Conservation (phyloP, 768 basidiomycete genomes). For the Gyrodon lividus region DNA sequence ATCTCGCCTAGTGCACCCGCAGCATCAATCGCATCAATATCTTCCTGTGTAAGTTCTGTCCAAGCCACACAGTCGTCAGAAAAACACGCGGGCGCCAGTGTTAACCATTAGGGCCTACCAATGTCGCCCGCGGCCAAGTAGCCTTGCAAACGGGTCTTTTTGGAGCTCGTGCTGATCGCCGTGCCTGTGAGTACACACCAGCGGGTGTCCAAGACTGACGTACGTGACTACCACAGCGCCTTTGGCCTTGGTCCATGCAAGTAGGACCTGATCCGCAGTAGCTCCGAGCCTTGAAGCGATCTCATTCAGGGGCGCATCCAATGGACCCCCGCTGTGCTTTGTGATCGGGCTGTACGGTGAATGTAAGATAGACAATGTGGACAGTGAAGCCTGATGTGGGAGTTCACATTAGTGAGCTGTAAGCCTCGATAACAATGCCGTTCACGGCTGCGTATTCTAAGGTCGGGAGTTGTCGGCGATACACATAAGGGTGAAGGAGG, state of each 20-base stretch:
- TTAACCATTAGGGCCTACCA: constrained; percentile 28
- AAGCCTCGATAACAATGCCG: constrained; percentile 69
- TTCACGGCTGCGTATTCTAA: constrained; percentile 57
- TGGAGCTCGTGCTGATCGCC: constrained; percentile 55
- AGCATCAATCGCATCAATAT: constrained; percentile 54
- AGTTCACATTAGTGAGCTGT: constrained; percentile 62
- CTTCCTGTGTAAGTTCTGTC: constrained; percentile 48
- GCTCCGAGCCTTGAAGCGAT: constrained; percentile 53
- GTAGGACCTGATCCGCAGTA: constrained; percentile 62
- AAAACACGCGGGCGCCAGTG: background rate
- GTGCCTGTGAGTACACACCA: background rate
- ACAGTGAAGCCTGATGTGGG: background rate
- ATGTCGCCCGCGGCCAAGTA: constrained; percentile 71
- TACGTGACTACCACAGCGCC: constrained; percentile 66
- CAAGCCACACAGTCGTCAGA: background rate
- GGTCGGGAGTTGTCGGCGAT: constrained; percentile 48
- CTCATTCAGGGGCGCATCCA: constrained; percentile 55
- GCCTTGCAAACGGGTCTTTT: constrained; percentile 60
- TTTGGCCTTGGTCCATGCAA: constrained; percentile 73
- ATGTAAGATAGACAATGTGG: background rate
- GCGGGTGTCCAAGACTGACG: constrained; percentile 1
- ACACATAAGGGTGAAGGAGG: constrained; percentile 69
- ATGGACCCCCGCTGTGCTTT: constrained; percentile 54
- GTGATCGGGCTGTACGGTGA: constrained; percentile 53
- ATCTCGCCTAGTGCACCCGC: constrained; percentile 43